Conservation (phyloP, 768 basidiomycete genomes). For the Cyclocybe cylindracea region DNA sequence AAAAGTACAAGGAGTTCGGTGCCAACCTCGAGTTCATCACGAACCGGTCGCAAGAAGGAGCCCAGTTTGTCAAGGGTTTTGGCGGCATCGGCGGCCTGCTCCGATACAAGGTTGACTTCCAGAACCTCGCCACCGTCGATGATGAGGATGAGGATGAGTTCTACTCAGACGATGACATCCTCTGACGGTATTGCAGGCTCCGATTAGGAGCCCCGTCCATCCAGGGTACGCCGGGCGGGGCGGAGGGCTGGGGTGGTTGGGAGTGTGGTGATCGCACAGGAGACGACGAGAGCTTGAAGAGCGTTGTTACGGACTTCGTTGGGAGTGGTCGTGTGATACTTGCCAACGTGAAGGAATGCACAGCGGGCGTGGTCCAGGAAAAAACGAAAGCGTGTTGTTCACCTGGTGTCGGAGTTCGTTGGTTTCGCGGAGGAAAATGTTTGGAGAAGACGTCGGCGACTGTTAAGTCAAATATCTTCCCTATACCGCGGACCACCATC, state of each 20-base stretch:
- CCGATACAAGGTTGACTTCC: conserved; percentile 97
- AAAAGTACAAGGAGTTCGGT: conserved; percentile 98
- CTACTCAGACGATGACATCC: conserved; percentile 73
- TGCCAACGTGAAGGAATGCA: too few relatives aligned
- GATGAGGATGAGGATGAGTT: conserved; percentile 92
- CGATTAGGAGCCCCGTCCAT: conserved; percentile 67
- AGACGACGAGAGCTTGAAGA: not conserved
- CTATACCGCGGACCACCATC: too few relatives aligned
- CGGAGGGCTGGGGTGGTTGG: conserved; percentile 36
- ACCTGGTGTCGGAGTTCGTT: too few relatives aligned
- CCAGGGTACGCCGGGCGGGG: conserved; percentile 71
- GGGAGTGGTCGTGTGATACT: too few relatives aligned
- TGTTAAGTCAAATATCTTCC: too few relatives aligned
- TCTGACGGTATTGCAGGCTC: conserved; percentile 91
- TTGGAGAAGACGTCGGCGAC: too few relatives aligned
- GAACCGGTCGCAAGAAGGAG: conserved; percentile 95
- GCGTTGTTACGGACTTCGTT: too few relatives aligned
- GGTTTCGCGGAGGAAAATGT: too few relatives aligned
- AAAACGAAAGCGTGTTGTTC: too few relatives aligned
- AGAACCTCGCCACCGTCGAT: conserved; percentile 70
- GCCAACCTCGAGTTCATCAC: conserved; percentile 95
- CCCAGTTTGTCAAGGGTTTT: conserved; percentile 97
- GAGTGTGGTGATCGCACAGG: not conserved
- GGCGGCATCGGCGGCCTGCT: conserved; percentile 96
- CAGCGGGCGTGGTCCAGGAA: too few relatives aligned